Percentiles rank a stretch among this genome's conserved stretches.
These are phyloP conservation scores for Sarocladium oryzae DNA, from an alignment of 2,329 filamentous ascomycete species.

Conservation along the genomic window DNA sequence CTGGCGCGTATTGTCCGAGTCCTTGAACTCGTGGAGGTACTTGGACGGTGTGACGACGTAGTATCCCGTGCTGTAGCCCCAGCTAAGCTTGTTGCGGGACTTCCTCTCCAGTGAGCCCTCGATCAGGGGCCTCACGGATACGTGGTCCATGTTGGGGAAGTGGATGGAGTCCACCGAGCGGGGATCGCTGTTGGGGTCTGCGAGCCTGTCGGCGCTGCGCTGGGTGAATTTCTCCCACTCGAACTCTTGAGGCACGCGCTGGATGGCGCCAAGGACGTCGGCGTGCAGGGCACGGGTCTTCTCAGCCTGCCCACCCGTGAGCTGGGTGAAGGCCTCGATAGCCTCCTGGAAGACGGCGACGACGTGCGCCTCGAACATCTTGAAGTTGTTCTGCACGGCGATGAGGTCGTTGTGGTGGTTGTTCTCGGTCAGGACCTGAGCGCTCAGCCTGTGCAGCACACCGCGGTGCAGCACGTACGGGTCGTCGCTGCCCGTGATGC, in stretches of 20 bases:
- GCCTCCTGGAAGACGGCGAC: conserved; percentile 76
- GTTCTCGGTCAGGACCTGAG: conserved; percentile 92
- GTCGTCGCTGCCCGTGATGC: conserved; percentile 66
- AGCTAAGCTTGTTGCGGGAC: conserved; percentile 73
- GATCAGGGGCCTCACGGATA: conserved; percentile 72
- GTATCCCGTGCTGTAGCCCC: conserved; percentile 73
- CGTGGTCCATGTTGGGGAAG: conserved; percentile 87
- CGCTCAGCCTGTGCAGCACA: conserved; percentile 76
- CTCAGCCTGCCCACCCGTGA: conserved; percentile 74
- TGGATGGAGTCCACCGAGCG: conserved; percentile 66
- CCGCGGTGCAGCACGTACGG: conserved; percentile 83
- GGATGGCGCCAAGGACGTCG: conserved; percentile 72
- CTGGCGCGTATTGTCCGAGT: conserved; percentile 64
- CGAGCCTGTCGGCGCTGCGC: conserved; percentile 64
- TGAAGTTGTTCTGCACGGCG: conserved; percentile 84
- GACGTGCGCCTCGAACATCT: conserved; percentile 80
- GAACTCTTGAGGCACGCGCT: conserved; percentile 75
- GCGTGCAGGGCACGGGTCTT: conserved; percentile 73
- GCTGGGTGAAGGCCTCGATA: conserved; percentile 75
- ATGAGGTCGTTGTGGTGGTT: conserved; percentile 90
- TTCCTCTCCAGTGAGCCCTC: conserved; percentile 88
- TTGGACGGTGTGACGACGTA: conserved; percentile 86
- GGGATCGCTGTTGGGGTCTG: conserved; percentile 69
- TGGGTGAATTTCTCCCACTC: conserved; percentile 84
- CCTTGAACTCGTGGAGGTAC: conserved; percentile 94